These are phyloP conservation scores for Epichloe festucae DNA, from an alignment of 2,329 filamentous ascomycete genomes.

Conservation along the genomic window DNA sequence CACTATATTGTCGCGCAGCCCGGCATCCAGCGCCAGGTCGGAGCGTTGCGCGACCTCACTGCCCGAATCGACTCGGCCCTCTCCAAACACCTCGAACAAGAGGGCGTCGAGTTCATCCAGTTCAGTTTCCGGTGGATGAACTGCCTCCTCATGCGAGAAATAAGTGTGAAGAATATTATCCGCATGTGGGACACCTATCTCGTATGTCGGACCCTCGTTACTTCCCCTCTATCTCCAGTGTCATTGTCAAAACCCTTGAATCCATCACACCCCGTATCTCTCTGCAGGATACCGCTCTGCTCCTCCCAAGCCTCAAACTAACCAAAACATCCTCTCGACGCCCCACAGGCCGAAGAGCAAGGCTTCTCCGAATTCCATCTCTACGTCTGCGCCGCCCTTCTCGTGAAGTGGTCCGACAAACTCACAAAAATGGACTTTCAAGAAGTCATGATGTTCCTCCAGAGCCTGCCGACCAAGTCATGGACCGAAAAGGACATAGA, in stretches of 20 bases:
- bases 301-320: background rate
- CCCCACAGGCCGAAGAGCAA: slow-evolving; percentile 77
- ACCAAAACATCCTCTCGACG: background rate
- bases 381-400: slow-evolving; percentile 93
- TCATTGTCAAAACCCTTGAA: background rate
- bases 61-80: slow-evolving; percentile 74
- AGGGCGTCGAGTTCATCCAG: slow-evolving; percentile 96
- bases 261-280: background rate
- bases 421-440: slow-evolving; percentile 95
- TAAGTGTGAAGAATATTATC: slow-evolving; percentile 92
- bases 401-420: slow-evolving; percentile 96
- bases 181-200: slow-evolving; percentile 99
- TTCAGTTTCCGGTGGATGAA: slow-evolving; percentile 99
- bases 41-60: slow-evolving; percentile 77
- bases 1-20: slow-evolving; percentile 98
- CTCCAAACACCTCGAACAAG: slow-evolving; percentile 77
- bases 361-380: slow-evolving; percentile 97
- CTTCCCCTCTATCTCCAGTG: background rate
- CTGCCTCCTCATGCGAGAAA: slow-evolving; percentile 92
- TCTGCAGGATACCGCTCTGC: background rate
- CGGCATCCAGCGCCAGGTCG: slow-evolving; percentile 88
- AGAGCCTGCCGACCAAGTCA: slow-evolving; percentile 78
- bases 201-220: slow-evolving; percentile 37
- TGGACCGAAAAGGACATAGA: slow-evolving; percentile 99
- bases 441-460: slow-evolving; percentile 98